Base-by-base conservation (phyloP, 495 filamentous ascomycete species). In the Xylaria bambusicola region DNA sequence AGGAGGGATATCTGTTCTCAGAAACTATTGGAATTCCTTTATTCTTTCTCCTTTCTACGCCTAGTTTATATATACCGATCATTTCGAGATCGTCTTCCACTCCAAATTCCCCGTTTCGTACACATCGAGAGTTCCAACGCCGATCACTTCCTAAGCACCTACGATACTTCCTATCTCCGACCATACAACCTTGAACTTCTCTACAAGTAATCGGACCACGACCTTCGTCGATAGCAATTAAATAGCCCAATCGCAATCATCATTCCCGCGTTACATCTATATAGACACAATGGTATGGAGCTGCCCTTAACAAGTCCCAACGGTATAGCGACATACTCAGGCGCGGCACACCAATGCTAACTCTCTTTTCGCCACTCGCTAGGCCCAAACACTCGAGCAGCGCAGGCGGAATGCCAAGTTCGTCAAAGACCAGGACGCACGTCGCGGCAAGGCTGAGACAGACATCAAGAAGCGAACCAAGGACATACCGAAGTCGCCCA, bases 381-480 rank as follows among this genome's bases (percentile, higher is more conserved):
- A 98, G 93, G 88, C 89, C 26, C 94, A 98, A 88, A 98, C 94
- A 61, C 93, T 91, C 27, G 85, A 92, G 73, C 95, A 98, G 79
- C 88, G 93, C 63, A 85, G 84, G 68, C 89, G 90, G 36, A 98
- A 98, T 77, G 86, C 87, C 58, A 87, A 87, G 64, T 98, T 89
- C 74, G 87, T 85, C 38, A 88, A 89, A 70, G 80, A 85, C 36
- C 86, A 97, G 72, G 86, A 88, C 60, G 81, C 82, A 21, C 93
- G 91, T 70, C 85, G 88, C 62, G 94, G 94, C 62, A 97, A 94
- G 77, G 86, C 88, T 20, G 84, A 88, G 60, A 78, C 73, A 23
- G 80, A 82, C 20, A 67, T 85, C 61, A 93, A 92, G 80, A 84
- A 87, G 72, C 82, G 81, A 66, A 72, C 77, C 62, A 86, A 86